These are phyloP conservation scores for Leccinum fibrillosum DNA, from an alignment of 768 basidiomycete species.

Conservation along the genomic window DNA sequence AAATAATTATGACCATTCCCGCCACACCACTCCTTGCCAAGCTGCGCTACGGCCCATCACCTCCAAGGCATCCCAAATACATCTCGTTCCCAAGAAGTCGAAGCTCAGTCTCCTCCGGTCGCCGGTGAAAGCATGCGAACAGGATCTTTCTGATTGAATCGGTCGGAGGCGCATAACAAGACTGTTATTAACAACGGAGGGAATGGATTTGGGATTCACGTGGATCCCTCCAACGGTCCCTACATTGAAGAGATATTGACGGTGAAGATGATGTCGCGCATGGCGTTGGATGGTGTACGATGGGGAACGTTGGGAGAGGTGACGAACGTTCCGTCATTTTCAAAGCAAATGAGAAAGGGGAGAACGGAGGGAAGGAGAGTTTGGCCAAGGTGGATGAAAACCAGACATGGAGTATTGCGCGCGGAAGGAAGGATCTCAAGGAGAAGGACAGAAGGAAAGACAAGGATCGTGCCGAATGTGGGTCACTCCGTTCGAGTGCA, in stretches of 20 bases:
- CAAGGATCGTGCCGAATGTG: constrained; percentile 36
- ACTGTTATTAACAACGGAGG: constrained; percentile 22
- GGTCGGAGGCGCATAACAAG: constrained; percentile 33
- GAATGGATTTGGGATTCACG: constrained; percentile 65
- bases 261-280: constrained; percentile 72
- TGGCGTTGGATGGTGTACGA: constrained; percentile 51
- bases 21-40: too few species aligned
- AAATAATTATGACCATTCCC: too few species aligned
- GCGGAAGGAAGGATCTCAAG: constrained; percentile 74
- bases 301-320: constrained; percentile 59
- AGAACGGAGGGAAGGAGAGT: constrained; percentile 14
- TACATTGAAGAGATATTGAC: constrained; percentile 70
- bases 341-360: constrained; percentile 33
- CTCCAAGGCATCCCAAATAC: constrained; percentile 7
- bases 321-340: constrained; percentile 47
- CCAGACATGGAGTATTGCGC: constrained; percentile 54
- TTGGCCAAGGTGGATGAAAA: constrained; percentile 43
- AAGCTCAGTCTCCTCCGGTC: constrained; percentile 49
- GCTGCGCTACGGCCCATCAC: too few species aligned
- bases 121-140: constrained; percentile 28
- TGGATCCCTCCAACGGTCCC: constrained; percentile 62
- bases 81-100: constrained; percentile 71
- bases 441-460: constrained; percentile 36
- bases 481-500: neutral
- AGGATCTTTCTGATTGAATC: constrained; percentile 51